Evolutionary conservation across 331 rosid species (phyloP).

Genomic region (Quercus phellos): DNA sequence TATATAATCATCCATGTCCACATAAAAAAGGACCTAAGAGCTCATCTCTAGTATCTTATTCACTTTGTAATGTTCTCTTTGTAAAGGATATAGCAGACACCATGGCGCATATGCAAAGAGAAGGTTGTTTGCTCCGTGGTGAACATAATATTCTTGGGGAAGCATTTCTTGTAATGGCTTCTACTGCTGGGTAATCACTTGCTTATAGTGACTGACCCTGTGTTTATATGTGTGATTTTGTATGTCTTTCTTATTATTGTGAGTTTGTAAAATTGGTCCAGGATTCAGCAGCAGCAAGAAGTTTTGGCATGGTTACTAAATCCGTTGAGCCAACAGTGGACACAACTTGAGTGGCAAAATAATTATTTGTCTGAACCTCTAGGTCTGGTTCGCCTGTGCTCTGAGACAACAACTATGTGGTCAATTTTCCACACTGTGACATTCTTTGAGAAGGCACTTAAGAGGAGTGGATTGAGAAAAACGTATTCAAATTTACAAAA

Average conservation of each 20-base stretch:
- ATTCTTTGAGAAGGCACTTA: constrained; percentile 96
- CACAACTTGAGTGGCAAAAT: constrained; percentile 84
- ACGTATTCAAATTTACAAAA: constrained; percentile 46
- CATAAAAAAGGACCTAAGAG: not conserved
- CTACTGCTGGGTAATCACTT: constrained; percentile 81
- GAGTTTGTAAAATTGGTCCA: constrained; percentile 37
- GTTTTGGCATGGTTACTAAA: constrained; percentile 90
- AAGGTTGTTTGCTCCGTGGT: constrained; percentile 79
- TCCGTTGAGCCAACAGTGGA: constrained; percentile 89
- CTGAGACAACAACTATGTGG: constrained; percentile 82
- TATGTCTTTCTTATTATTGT: constrained; percentile 9
- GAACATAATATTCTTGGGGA: constrained; percentile 96
- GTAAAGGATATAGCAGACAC: constrained; percentile 88
- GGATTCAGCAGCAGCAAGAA: constrained; percentile 95
- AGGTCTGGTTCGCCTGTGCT: constrained; percentile 72
- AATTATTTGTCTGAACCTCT: constrained; percentile 78
- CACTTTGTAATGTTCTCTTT: constrained; percentile 25
- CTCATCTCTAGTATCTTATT: not conserved
- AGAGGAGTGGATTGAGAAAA: constrained; percentile 91
- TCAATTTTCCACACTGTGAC: constrained; percentile 79
- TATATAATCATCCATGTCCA: not conserved
- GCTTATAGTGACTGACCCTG: constrained; percentile 9
- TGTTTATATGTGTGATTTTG: constrained; percentile 8
- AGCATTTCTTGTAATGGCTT: constrained; percentile 97
- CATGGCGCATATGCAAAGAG: constrained; percentile 82